Evolutionary conservation across 352 stramenopile species (phyloP).

Genomic region (Pythium sukuiense): DNA sequence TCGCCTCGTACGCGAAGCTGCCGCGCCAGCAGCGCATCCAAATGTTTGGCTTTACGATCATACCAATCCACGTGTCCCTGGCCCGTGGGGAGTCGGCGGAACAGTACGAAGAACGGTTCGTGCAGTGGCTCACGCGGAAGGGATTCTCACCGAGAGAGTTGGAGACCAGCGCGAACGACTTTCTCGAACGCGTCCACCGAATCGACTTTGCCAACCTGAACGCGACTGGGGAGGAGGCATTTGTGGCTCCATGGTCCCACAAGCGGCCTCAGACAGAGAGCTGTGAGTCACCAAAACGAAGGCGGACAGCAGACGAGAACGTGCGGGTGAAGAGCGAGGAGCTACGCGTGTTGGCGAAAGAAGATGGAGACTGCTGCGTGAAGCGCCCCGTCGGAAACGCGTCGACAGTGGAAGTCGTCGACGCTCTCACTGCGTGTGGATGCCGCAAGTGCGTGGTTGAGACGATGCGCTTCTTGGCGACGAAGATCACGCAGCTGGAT

Average conservation of each 20-base stretch:
- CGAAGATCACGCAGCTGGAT: neutral
- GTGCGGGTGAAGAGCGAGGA: neutral
- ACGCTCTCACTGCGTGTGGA: neutral
- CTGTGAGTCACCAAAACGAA: too few species aligned
- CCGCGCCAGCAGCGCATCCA: neutral
- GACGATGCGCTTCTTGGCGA: neutral
- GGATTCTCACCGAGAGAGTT: conserved; percentile 3
- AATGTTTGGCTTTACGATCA: conserved; percentile 3
- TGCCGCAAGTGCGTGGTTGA: neutral
- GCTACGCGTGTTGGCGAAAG: too few species aligned
- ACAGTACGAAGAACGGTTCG: conserved; percentile 22
- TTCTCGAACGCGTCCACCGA: conserved; percentile 4
- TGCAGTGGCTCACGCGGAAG: conserved; percentile 6
- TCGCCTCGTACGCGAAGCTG: neutral
- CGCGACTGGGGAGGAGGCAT: neutral
- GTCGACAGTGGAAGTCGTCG: neutral
- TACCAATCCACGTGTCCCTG: conserved; percentile 18
- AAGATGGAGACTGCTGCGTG: neutral
- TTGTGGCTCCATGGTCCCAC: neutral
- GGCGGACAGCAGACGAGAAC: neutral
- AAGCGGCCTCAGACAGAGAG: too few species aligned
- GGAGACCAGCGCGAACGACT: neutral
- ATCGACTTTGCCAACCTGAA: conserved; percentile 23
- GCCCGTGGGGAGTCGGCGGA: conserved; percentile 2
- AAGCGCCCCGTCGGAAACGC: neutral